Conservation (phyloP, 2,329 filamentous ascomycete species). For the Chalara sp. region DNA sequence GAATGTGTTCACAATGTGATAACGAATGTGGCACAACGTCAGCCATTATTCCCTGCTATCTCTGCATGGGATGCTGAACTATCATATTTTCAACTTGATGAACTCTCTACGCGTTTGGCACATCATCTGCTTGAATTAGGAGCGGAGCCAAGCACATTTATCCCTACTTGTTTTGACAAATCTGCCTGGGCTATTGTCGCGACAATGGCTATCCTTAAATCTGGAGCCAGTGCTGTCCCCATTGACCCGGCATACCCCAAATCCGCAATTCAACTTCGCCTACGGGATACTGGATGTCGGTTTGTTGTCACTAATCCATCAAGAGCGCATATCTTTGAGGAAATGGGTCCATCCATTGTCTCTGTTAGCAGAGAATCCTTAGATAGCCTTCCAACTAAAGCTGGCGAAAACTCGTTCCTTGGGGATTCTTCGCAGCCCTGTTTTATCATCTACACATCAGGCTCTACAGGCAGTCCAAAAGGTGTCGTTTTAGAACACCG, state of each 20-base stretch:
- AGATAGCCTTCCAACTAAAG: neutral
- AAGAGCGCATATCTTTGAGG: neutral
- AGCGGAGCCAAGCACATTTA: conserved; percentile 11
- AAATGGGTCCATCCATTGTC: neutral
- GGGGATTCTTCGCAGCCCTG: neutral
- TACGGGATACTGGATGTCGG: neutral
- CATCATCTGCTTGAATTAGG: conserved; percentile 11
- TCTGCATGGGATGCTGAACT: conserved; percentile 24
- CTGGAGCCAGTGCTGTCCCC: neutral
- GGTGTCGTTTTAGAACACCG: neutral
- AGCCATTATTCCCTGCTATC: conserved; percentile 30
- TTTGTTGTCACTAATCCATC: neutral
- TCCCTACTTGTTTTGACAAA: conserved; percentile 16
- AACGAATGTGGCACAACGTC: conserved; percentile 28
- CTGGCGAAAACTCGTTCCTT: neutral
- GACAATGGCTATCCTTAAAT: neutral
- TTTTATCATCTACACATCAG: neutral
- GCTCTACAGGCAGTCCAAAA: neutral
- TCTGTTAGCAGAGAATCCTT: neutral
- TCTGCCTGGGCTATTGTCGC: neutral
- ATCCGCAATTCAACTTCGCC: neutral
- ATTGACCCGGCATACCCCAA: neutral
- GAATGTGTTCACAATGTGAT: conserved; percentile 34
- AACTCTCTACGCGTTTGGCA: conserved; percentile 15
- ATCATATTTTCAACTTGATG: conserved; percentile 18